These are phyloP conservation scores for Favolaschia claudopus DNA, from an alignment of 768 basidiomycete species.

Conservation along the genomic window DNA sequence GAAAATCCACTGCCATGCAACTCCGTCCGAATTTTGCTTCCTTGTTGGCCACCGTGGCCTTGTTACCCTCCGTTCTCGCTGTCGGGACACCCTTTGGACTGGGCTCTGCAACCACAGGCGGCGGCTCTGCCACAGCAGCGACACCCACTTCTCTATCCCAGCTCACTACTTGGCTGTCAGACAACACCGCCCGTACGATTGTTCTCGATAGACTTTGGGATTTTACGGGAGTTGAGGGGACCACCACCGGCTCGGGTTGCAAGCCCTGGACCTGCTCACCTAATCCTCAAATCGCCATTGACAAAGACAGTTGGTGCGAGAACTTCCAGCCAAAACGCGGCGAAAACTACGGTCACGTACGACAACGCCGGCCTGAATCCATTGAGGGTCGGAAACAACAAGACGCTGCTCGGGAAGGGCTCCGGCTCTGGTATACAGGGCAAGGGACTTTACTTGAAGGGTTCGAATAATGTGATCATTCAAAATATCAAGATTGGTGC, in stretches of 20 bases:
- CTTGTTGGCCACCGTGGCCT: too few species aligned
- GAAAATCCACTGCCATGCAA: too few species aligned
- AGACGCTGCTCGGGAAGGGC: constrained; percentile 35
- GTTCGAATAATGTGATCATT: constrained; percentile 35
- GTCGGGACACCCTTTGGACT: too few species aligned
- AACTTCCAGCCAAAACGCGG: constrained; percentile 26
- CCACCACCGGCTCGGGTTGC: constrained; percentile 26
- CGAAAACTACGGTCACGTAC: constrained; percentile 28
- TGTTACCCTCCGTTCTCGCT: too few species aligned
- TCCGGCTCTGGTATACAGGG: constrained; percentile 31
- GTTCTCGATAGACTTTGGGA: constrained; percentile 30
- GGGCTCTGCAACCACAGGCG: too few species aligned
- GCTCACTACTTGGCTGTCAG: constrained; percentile 33
- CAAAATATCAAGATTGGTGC: constrained; percentile 29
- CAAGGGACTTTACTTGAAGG: constrained; percentile 28
- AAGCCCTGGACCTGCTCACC: constrained; percentile 34
- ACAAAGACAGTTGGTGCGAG: too few species aligned
- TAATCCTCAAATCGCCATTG: constrained; percentile 35
- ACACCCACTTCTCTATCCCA: constrained; percentile 32
- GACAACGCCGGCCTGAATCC: constrained; percentile 29
- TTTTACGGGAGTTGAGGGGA: constrained; percentile 31
- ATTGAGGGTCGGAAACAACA: constrained; percentile 33
- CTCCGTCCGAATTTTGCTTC: too few species aligned
- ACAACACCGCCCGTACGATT: constrained; percentile 33
- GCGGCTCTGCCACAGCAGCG: too few species aligned